Conservation (phyloP, 257 asterid genomes). For the Dorcoceras hygrometricum region DNA sequence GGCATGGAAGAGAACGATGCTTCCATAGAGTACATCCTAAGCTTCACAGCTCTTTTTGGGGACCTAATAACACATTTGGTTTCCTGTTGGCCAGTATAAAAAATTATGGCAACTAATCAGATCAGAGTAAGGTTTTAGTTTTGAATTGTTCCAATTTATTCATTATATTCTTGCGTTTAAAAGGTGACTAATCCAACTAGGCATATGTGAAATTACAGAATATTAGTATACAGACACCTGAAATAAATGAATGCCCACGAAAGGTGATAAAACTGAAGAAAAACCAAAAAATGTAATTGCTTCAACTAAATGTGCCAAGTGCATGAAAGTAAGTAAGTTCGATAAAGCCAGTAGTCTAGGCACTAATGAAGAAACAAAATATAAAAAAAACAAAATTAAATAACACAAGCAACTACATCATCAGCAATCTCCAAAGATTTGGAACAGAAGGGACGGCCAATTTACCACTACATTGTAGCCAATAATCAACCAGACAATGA, state of each 20-base stretch:
- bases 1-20: conserved; percentile 36
- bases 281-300: neutral
- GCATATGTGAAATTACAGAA: neutral
- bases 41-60: conserved; percentile 49
- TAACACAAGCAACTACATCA: neutral
- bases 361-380: conserved; percentile 5
- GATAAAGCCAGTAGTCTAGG: neutral
- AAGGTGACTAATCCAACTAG: neutral
- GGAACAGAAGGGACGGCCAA: neutral
- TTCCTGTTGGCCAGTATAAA: conserved; percentile 59
- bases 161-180: neutral
- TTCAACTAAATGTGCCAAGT: neutral
- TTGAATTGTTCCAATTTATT: conserved; percentile 15
- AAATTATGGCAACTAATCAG: conserved; percentile 29
- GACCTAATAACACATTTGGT: conserved; percentile 58
- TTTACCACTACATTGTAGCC: conserved; percentile 2
- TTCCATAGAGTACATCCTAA: conserved; percentile 36
- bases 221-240: neutral
- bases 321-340: neutral
- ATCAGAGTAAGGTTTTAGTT: conserved; percentile 9
- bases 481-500: conserved; percentile 8
- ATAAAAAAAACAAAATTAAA: conserved; percentile 11
- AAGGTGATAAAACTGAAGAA: neutral
- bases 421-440: neutral
- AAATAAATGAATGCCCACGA: neutral